These are phyloP conservation scores for Suhomyces chickasaworum DNA, from an alignment of 1,139 yeast species.

Conservation along the genomic window DNA sequence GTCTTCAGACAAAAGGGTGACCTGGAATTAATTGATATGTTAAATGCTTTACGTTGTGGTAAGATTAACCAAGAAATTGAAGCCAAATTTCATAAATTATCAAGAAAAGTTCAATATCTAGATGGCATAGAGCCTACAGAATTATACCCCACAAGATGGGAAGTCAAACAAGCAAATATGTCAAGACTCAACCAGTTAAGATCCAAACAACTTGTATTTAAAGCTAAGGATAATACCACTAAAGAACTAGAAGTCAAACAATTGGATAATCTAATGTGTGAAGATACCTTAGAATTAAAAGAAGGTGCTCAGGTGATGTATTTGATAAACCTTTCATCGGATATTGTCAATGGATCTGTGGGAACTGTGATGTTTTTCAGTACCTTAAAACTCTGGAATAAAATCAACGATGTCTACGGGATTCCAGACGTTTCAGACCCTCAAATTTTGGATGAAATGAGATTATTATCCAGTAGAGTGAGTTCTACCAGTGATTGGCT, in stretches of 20 bases:
- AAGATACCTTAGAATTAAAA: constrained; percentile 45
- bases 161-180: constrained; percentile 71
- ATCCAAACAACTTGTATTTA: constrained; percentile 40
- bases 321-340: constrained; percentile 45
- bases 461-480: constrained; percentile 29
- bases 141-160: constrained; percentile 70
- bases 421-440: constrained; percentile 24
- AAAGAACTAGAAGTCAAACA: constrained; percentile 23
- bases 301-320: constrained; percentile 67
- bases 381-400: constrained; percentile 31
- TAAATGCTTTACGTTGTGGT: constrained; percentile 75
- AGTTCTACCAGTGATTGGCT: constrained; percentile 28
- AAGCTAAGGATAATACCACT: constrained; percentile 50
- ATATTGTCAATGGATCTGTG: constrained; percentile 58
- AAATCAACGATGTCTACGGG: constrained; percentile 31
- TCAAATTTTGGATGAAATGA: constrained; percentile 30
- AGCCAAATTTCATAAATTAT: constrained; percentile 47
- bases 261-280: constrained; percentile 52
- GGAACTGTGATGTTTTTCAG: constrained; percentile 69
- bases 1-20: constrained; percentile 80
- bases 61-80: constrained; percentile 49
- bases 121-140: constrained; percentile 86
- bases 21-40: constrained; percentile 63
- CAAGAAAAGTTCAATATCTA: constrained; percentile 55
- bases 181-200: constrained; percentile 44